Evolutionary conservation across 148 eudicot species (phyloP), one percentile per base, ranked within the genome.

Genomic region (Rhododendron molle): DNA sequence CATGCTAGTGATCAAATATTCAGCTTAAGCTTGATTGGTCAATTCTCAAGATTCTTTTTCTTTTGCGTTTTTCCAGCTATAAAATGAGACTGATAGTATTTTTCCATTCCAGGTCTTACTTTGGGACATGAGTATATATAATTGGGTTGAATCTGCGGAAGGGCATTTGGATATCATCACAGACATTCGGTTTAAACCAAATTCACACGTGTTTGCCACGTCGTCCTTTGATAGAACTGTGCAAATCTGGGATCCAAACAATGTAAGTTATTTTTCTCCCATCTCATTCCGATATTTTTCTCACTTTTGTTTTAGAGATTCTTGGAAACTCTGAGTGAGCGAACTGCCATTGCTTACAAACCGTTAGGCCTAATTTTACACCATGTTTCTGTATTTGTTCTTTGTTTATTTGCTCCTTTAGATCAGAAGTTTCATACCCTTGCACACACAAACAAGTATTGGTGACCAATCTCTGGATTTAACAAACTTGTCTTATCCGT

Each of bases 191-290:
- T 92, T 92, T 79, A 85, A 80, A 85, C 94, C 92, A 82, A 85
- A 76, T 72, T 92, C 93, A 32, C 71, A 85, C 46, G 7, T 86
- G 38, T 88, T 93, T 79, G 93, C 91, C 73, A 92, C 95, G n/a
- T 88, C 93, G 54, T 93, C 95, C 13, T 89, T 86, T 72, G 95
- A 93, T 81, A 84, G 79, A 82, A 86, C 88, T 50, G 91, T 93
- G 76, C 87, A 71, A 81, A 71, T 93, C 83, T 93, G 93, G 95
- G 91, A 90, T 86, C 86, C 91, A 81, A 83, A 83, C 38, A 86
- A 49, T 32, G 95, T 91, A 88, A 83, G 40, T 16, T 82, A 69
- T 50, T 76, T 84, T 49, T 18, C 72, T 73, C 1, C 46, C 32
- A 50, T 52, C 10, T 58, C 60, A 6, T 67, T 77, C 32, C 34